A percentile compares a stretch with the other conserved stretches of the same genome.
Conservation (phyloP, 2,329 filamentous ascomycete species). For the Phialocephala subalpina region DNA sequence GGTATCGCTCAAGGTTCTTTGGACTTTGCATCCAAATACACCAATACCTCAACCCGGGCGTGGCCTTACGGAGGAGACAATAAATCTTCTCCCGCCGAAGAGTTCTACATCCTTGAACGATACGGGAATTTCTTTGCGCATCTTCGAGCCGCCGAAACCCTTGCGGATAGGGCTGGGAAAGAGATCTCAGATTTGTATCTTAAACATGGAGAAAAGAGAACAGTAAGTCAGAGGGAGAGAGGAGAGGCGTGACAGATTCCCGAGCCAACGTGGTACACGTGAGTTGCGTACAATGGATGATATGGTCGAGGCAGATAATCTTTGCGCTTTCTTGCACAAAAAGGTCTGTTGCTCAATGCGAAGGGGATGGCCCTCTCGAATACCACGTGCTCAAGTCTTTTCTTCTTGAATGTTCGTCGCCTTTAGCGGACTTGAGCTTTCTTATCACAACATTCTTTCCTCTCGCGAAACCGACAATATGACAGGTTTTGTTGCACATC, state of each 20-base stretch:
- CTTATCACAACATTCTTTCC: too few species aligned
- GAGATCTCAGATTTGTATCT: constrained; percentile 49
- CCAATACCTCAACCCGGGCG: constrained; percentile 62
- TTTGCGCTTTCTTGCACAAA: too few species aligned
- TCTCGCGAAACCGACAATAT: too few species aligned
- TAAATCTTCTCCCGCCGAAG: constrained; percentile 65
- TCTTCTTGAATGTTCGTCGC: too few species aligned
- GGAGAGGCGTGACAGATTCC: constrained; percentile 48
- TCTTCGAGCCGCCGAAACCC: constrained; percentile 64
- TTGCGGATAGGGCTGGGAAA: too few species aligned
- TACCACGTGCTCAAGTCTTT: too few species aligned
- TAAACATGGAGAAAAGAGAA: too few species aligned
- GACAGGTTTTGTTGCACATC: too few species aligned
- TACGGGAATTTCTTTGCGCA: constrained; percentile 72
- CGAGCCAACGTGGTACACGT: constrained; percentile 68
- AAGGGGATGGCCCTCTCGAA: too few species aligned
- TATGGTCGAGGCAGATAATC: too few species aligned
- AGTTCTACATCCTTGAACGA: constrained; percentile 70
- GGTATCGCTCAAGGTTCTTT: constrained; percentile 69
- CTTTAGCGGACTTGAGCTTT: too few species aligned
- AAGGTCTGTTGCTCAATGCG: too few species aligned
- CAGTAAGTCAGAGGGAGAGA: not conserved
- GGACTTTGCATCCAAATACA: constrained; percentile 66
- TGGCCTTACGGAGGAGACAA: constrained; percentile 66
- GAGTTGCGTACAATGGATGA: not conserved